Percentiles rank a stretch among this genome's conserved stretches.
Conservation (phyloP, 139 green algal genomes). For the Coccomyxa sp. region DNA sequence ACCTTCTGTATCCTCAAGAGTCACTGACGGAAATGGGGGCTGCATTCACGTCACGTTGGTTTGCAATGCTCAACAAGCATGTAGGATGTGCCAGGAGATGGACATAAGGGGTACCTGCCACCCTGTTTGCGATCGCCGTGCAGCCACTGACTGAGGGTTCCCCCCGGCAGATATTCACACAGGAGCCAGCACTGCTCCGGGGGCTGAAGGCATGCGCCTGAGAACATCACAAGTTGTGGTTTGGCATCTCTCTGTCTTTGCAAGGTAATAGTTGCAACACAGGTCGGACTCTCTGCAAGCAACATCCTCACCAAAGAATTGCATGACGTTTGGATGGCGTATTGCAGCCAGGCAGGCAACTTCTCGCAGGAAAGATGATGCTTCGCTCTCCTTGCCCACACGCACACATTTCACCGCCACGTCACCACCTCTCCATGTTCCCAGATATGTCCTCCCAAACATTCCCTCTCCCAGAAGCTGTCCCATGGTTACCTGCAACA, state of each 20-base stretch:
- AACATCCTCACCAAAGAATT: not conserved
- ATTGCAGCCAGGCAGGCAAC: slow-evolving; percentile 48
- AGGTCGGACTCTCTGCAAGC: not conserved
- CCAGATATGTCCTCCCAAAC: slow-evolving; percentile 73
- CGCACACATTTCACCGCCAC: slow-evolving; percentile 63
- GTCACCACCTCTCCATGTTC: slow-evolving; percentile 60
- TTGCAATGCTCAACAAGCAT: too few species aligned
- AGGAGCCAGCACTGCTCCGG: slow-evolving; percentile 68
- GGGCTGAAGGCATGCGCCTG: slow-evolving; percentile 40
- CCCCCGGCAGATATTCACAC: slow-evolving; percentile 74
- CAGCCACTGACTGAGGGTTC: slow-evolving; percentile 56
- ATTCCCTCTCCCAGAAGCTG: slow-evolving; percentile 60
- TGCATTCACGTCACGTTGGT: too few species aligned
- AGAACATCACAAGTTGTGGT: not conserved
- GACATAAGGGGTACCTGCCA: not conserved
- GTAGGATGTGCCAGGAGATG: too few species aligned
- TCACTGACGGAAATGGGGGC: too few species aligned
- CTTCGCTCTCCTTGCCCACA: slow-evolving; percentile 37
- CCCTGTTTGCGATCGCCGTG: slow-evolving; percentile 27
- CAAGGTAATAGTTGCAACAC: not conserved
- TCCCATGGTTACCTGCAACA: not conserved
- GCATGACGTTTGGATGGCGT: slow-evolving; percentile 57
- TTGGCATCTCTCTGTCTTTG: not conserved
- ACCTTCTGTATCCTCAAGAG: too few species aligned
- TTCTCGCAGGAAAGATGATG: slow-evolving; percentile 71